phyloP scores from a whole-genome alignment of 1,139 yeast species.

The Taiozyma onychis region DNA sequence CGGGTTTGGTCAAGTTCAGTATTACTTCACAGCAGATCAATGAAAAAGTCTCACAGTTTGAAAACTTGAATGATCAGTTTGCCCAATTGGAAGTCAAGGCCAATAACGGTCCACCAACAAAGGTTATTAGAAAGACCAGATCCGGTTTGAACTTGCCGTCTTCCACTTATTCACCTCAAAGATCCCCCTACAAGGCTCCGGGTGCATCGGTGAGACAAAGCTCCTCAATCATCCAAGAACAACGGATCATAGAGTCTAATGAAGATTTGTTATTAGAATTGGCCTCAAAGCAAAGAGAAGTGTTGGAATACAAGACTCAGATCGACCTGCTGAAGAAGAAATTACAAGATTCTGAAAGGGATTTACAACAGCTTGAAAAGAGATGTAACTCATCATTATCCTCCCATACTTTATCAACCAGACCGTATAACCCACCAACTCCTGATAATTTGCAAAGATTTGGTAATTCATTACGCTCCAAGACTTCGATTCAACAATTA shows the following conservation, averaged over 20 bases:
- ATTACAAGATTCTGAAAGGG: constrained; percentile 30
- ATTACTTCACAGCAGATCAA: constrained; percentile 8
- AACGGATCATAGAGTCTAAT: constrained; percentile 3
- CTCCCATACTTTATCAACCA: background rate
- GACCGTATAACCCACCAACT: background rate
- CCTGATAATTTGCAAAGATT: background rate
- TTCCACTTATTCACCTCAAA: constrained; percentile 2
- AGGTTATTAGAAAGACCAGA: constrained; percentile 1
- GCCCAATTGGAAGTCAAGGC: constrained; percentile 8
- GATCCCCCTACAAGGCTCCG: background rate
- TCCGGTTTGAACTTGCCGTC: constrained; percentile 4
- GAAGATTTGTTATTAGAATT: constrained; percentile 28
- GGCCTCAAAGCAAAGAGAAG: constrained; percentile 40
- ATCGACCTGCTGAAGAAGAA: constrained; percentile 31
- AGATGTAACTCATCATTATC: constrained; percentile 18
- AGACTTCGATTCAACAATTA: constrained; percentile 5
- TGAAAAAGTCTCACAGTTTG: constrained; percentile 14
- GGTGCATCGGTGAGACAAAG: background rate
- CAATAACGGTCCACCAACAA: constrained; percentile 1
- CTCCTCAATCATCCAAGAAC: background rate
- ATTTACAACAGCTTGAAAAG: constrained; percentile 30
- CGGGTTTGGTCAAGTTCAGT: constrained; percentile 28
- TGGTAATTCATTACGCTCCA: background rate
- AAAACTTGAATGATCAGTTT: constrained; percentile 13
- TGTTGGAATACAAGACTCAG: constrained; percentile 34